Base-by-base conservation (phyloP, 208 protist genomes). In the Crithidia expoeki region DNA sequence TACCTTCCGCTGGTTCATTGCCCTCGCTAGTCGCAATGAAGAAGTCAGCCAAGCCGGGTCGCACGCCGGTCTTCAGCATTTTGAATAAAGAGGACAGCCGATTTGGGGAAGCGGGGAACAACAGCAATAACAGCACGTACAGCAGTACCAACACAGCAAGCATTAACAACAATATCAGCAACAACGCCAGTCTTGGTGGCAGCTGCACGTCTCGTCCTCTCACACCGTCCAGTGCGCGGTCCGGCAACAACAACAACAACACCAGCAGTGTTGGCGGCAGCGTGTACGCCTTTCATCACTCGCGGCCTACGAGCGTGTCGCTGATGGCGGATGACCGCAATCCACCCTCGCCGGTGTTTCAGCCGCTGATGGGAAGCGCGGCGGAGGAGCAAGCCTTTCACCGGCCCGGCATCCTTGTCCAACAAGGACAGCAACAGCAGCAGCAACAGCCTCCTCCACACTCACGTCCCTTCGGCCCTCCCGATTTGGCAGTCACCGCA, bases 61-160 rank as follows among this genome's bases (percentile, higher is more conserved):
- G 44, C 46, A 81, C 67, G 2, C 72, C 84, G 1, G 68, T 85
- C n/a, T 88, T 83, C 63, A 78, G 80, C 49, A 85, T 85, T 28
- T 64, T 81, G n/a, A 75, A 68, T 53, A 85, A 78, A 46, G 76
- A 88, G 10, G 66, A 66, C 46, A 78, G 71, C 25, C 52, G 49
- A 2, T 44, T 80, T 42, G 12, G 50, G 38, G 74, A 80, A 38
- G 58, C 42, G 4, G 17, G 16, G 59, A 44, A 49, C 28, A 33
- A 25, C 44, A 3, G 10, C 49, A 32, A 19, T 47, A 57, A 40
- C 52, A 68, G 47, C 62, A 68, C 42, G 16, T 4, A 4, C 42
- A 47, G 16, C 30, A 51, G 34, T 62, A 44, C 6, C 21, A 63
- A 33, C 33, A 12, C 23, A 4, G 56, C 36, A 2, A 23, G 2